Conservation (phyloP, 163 green algal genomes). For the Scenedesmus sp. region DNA sequence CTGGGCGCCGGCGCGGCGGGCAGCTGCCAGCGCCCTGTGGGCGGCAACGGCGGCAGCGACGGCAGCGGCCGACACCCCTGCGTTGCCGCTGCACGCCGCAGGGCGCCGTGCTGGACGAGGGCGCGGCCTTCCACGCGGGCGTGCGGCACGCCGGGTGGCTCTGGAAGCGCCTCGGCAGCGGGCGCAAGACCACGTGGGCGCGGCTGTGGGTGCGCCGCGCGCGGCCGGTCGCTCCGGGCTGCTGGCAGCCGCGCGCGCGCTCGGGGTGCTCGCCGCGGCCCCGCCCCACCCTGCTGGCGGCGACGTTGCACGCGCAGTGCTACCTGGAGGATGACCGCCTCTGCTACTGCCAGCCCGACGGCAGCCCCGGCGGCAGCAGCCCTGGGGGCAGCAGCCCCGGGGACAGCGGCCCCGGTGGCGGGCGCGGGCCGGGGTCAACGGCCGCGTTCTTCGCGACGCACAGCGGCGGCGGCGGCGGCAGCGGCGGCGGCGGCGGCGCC, state of each 20-base stretch:
- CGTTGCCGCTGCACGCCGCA: too few species aligned
- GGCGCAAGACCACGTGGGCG: constrained; percentile 59
- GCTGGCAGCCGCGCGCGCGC: too few species aligned
- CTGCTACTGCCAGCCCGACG: constrained; percentile 55
- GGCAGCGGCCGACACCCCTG: too few species aligned
- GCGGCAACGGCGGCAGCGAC: too few species aligned
- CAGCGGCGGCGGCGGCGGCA: constrained; percentile 5
- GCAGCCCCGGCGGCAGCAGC: background rate
- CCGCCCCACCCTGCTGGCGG: too few species aligned
- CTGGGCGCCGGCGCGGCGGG: too few species aligned
- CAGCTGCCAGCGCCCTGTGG: too few species aligned
- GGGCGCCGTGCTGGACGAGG: background rate
- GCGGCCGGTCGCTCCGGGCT: too few species aligned
- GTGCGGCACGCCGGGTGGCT: constrained; percentile 60
- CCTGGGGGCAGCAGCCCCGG: background rate
- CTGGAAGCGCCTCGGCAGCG: constrained; percentile 67
- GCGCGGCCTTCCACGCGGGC: constrained; percentile 32
- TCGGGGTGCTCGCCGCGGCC: too few species aligned
- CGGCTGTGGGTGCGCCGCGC: constrained; percentile 62
- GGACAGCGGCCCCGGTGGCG: background rate
- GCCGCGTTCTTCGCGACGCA: too few species aligned
- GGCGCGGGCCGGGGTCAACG: too few species aligned
- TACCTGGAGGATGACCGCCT: constrained; percentile 62
- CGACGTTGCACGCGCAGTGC: too few species aligned
- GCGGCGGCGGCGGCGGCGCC: background rate